Conservation (phyloP, 2,329 filamentous ascomycete species). For the Colletotrichum phormii region DNA sequence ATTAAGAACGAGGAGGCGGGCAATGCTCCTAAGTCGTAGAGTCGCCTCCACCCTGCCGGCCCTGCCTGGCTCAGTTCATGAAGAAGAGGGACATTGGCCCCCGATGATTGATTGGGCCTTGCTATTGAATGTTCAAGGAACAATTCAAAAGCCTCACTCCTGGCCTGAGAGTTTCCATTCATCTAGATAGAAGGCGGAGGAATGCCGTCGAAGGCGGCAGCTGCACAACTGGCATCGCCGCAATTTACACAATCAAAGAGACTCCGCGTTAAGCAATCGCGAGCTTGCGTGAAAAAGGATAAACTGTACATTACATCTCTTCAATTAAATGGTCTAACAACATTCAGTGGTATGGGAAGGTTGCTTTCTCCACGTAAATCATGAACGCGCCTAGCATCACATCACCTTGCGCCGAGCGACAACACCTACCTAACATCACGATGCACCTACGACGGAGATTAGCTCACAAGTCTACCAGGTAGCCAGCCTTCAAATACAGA, state of each 20-base stretch:
- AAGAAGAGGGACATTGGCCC: no score
- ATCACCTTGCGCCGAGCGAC: neutral
- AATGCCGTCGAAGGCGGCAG: neutral
- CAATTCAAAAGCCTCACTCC: neutral
- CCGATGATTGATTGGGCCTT: accelerated
- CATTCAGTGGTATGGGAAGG: neutral
- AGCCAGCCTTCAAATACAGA: no score
- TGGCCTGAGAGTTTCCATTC: neutral
- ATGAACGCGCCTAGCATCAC: neutral
- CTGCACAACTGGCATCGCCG: neutral
- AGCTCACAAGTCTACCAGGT: neutral
- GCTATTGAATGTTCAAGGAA: neutral
- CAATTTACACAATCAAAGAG: neutral
- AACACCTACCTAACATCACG: neutral
- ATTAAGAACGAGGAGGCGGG: no score
- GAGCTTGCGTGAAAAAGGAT: no score
- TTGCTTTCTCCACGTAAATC: neutral
- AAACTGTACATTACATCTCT: neutral
- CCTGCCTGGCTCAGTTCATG: no score
- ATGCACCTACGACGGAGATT: no score
- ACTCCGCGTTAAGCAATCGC: neutral
- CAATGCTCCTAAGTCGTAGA: no score
- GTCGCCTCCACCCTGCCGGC: no score
- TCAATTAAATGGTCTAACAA: neutral
- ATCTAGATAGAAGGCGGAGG: neutral